Conservation (phyloP, 2,329 filamentous ascomycete species). For the Xylaria sp. region DNA sequence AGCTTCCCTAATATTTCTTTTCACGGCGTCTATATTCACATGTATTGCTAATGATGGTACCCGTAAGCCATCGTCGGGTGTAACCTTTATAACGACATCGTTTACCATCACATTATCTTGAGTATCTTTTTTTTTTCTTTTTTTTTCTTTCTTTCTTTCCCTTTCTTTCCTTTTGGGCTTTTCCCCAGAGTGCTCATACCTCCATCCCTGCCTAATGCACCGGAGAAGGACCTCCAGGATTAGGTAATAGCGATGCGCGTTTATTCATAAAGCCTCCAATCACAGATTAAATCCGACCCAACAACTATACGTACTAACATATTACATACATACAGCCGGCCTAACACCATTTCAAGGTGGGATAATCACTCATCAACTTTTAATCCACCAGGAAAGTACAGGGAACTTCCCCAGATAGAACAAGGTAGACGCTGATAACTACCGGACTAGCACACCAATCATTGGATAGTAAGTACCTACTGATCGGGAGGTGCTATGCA, state of each 20-base stretch:
- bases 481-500: slow-evolving; percentile 3
- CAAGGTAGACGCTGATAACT: neutral
- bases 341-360: neutral
- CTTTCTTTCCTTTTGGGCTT: neutral
- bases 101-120: neutral
- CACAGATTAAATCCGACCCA: neutral
- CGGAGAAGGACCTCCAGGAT: neutral
- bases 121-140: neutral
- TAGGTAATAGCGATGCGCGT: neutral
- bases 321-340: neutral
- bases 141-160: neutral
- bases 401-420: neutral
- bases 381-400: neutral
- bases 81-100: neutral
- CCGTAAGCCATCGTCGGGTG: neutral
- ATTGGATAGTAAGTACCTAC: neutral
- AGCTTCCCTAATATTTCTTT: neutral
- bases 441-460: slow-evolving; percentile 17
- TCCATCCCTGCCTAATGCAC: too few species aligned
- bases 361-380: neutral
- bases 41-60: neutral
- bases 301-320: too few species aligned
- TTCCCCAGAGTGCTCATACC: neutral
- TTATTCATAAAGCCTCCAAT: neutral
- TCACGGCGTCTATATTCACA: neutral